These are phyloP conservation scores for Theileria orientalis DNA, from an alignment of 169 alveolate species.

Conservation along the genomic window DNA sequence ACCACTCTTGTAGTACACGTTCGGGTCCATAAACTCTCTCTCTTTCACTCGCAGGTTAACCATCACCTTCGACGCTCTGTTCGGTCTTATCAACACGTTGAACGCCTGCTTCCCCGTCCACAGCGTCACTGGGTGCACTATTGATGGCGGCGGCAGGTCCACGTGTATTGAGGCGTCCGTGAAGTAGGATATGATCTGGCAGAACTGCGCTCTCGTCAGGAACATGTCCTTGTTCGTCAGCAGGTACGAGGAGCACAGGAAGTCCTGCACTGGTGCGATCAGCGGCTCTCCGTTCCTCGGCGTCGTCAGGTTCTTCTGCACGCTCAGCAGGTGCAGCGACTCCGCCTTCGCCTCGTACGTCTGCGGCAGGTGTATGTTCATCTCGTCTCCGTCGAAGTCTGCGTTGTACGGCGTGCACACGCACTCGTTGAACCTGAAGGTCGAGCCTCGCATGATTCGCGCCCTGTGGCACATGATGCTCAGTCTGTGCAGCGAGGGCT, in stretches of 20 bases:
- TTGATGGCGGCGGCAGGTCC: slow-evolving; percentile 92
- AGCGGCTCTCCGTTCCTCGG: slow-evolving; percentile 98
- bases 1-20: slow-evolving; percentile 1
- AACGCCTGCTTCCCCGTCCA: slow-evolving; percentile 99
- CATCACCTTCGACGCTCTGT: slow-evolving; percentile 78
- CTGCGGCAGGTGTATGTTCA: slow-evolving; percentile 98
- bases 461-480: slow-evolving; percentile 97
- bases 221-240: slow-evolving; percentile 94
- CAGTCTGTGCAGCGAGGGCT: slow-evolving; percentile 97
- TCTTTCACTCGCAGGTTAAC: slow-evolving; percentile 88
- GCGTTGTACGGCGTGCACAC: slow-evolving; percentile 99
- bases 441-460: slow-evolving; percentile 92
- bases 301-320: slow-evolving; percentile 89
- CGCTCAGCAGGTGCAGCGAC: slow-evolving; percentile 92
- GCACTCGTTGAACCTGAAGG: slow-evolving; percentile 96
- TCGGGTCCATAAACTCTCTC: slow-evolving; percentile 74
- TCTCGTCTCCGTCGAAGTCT: slow-evolving; percentile 99
- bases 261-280: slow-evolving; percentile 93
- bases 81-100: slow-evolving; percentile 90
- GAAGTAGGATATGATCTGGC: slow-evolving; percentile 88
- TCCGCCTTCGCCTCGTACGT: slow-evolving; percentile 96
- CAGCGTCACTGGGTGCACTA: slow-evolving; percentile 91
- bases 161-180: slow-evolving; percentile 86
- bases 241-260: slow-evolving; percentile 87
- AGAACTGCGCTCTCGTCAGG: slow-evolving; percentile 88